phyloP scores from a whole-genome alignment of 2,329 filamentous ascomycete genomes.

The Metarhizium album region DNA sequence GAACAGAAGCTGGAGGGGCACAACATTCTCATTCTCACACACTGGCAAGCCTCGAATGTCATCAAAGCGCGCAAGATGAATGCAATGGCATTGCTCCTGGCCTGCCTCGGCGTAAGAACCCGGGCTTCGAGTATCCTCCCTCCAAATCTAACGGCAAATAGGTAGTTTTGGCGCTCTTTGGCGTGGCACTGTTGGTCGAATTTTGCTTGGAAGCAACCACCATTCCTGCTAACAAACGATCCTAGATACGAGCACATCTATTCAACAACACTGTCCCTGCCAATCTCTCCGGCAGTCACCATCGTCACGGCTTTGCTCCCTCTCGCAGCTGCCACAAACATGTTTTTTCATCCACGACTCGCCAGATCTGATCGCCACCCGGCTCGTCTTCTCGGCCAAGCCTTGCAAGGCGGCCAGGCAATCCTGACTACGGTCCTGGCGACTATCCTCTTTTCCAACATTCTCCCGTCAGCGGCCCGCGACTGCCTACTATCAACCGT shows the following conservation, averaged over 20 bases:
- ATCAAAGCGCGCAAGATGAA: too few relatives aligned
- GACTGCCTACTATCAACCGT: constrained; percentile 10
- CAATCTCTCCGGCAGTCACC: constrained; percentile 2
- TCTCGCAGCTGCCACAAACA: not conserved
- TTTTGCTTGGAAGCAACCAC: not conserved
- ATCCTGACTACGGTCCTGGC: constrained; percentile 7
- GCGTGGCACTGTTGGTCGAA: not conserved
- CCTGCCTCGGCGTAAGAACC: too few relatives aligned
- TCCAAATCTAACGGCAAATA: not conserved
- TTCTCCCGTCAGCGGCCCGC: constrained; percentile 5
- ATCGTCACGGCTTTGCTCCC: constrained; percentile 2
- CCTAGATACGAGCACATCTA: constrained; percentile 3
- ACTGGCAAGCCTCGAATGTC: too few relatives aligned
- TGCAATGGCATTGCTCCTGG: not conserved
- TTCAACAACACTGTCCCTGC: constrained; percentile 3
- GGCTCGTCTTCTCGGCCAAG: not conserved
- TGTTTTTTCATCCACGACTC: not conserved
- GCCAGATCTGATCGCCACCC: not conserved
- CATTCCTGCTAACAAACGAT: not conserved
- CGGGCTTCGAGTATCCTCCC: not conserved
- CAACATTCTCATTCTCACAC: too few relatives aligned
- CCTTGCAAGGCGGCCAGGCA: constrained; percentile 7
- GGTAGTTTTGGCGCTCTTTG: not conserved
- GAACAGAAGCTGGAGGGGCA: too few relatives aligned
- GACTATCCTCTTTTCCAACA: constrained; percentile 11